These are phyloP conservation scores for Globisporangium barbulae DNA, from an alignment of 352 stramenopile genomes.

Conservation along the genomic window DNA sequence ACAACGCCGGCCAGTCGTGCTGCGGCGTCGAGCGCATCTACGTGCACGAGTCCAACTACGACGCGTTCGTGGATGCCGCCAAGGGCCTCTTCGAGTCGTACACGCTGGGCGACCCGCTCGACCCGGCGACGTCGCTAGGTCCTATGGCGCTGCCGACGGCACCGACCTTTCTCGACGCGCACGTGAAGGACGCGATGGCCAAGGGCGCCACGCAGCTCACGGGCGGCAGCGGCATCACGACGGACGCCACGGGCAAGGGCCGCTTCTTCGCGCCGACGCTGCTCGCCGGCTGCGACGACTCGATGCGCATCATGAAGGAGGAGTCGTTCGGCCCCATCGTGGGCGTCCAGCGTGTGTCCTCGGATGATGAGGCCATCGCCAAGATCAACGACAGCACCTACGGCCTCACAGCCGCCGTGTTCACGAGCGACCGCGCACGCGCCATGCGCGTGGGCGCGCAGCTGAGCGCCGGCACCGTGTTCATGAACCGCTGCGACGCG, in stretches of 20 bases:
- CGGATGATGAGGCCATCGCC: constrained; percentile 66
- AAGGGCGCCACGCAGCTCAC: constrained; percentile 67
- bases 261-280: constrained; percentile 81
- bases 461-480: constrained; percentile 75
- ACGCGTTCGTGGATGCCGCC: constrained; percentile 69
- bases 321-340: constrained; percentile 86
- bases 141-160: constrained; percentile 64
- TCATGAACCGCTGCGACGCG: constrained; percentile 85
- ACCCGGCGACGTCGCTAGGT: constrained; percentile 58
- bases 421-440: constrained; percentile 54
- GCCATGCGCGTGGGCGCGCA: constrained; percentile 50
- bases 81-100: constrained; percentile 66
- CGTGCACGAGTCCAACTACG: constrained; percentile 78
- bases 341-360: constrained; percentile 65
- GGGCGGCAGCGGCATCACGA: constrained; percentile 32
- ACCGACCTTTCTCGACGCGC: constrained; percentile 40
- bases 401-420: constrained; percentile 75
- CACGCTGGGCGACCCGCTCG: constrained; percentile 57
- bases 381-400: constrained; percentile 83
- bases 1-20: constrained; percentile 85
- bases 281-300: constrained; percentile 56
- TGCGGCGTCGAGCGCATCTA: constrained; percentile 84
- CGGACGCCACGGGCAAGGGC: constrained; percentile 46
- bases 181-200: constrained; percentile 67
- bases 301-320: constrained; percentile 78